These are phyloP conservation scores for Porphyrellus cyaneotinctus DNA, from an alignment of 768 basidiomycete genomes.

Conservation along the genomic window DNA sequence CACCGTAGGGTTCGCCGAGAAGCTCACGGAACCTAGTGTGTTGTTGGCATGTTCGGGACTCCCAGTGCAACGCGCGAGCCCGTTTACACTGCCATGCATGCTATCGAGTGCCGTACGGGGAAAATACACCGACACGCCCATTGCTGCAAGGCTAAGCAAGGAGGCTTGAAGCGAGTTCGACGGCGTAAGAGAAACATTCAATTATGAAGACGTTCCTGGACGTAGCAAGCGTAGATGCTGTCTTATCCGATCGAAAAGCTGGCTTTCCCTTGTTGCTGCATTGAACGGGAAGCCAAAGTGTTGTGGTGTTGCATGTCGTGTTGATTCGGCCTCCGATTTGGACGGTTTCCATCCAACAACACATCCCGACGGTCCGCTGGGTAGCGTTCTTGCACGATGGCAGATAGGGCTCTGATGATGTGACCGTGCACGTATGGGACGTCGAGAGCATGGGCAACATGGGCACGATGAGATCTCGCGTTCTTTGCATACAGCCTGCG, in stretches of 20 bases:
- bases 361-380: too few species aligned
- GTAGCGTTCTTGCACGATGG: too few species aligned
- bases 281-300: too few species aligned
- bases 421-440: too few species aligned
- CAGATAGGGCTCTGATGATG: too few species aligned
- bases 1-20: constrained; percentile 39
- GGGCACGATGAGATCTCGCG: too few species aligned
- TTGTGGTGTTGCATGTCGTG: too few species aligned
- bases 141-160: constrained; percentile 73
- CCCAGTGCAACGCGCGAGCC: constrained; percentile 62
- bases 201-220: constrained; percentile 18
- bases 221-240: not conserved
- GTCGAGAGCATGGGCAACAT: too few species aligned
- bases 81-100: constrained; percentile 83
- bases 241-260: constrained; percentile 74
- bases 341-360: too few species aligned
- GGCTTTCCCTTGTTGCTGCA: too few species aligned
- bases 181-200: constrained; percentile 51
- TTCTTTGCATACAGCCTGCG: too few species aligned
- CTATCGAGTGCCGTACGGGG: constrained; percentile 89
- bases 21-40: constrained; percentile 23
- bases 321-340: too few species aligned
- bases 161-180: constrained; percentile 74
- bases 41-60: constrained; percentile 29
- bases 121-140: constrained; percentile 80